Conservation (phyloP, 2,329 filamentous ascomycete species). For the Fusarium piperis region DNA sequence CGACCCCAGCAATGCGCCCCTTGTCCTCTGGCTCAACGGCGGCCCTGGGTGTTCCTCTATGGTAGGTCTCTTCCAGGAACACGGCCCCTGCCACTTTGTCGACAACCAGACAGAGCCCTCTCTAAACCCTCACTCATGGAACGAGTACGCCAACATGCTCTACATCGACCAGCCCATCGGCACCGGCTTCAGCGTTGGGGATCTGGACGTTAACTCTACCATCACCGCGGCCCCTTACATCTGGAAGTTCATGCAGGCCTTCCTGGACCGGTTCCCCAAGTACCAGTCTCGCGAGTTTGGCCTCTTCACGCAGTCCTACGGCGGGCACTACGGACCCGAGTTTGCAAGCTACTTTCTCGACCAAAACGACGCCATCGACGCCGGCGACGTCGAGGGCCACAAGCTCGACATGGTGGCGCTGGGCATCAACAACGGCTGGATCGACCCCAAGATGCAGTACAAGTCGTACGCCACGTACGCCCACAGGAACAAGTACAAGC, state of each 20-base stretch:
- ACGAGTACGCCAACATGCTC: constrained; percentile 71
- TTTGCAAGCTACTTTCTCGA: constrained; percentile 64
- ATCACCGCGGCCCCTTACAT: constrained; percentile 48
- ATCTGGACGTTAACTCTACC: constrained; percentile 42
- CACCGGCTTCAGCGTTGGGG: constrained; percentile 43
- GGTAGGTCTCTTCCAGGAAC: constrained; percentile 65
- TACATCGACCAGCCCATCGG: constrained; percentile 72
- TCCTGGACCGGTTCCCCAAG: constrained; percentile 70
- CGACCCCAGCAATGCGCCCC: constrained; percentile 48
- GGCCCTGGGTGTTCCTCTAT: constrained; percentile 48
- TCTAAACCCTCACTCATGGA: constrained; percentile 70
- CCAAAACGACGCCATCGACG: constrained; percentile 63
- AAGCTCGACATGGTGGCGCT: constrained; percentile 62
- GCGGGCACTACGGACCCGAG: constrained; percentile 67
- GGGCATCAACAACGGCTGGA: constrained; percentile 66
- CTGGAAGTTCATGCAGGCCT: constrained; percentile 69
- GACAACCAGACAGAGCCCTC: constrained; percentile 44
- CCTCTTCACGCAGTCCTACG: constrained; percentile 65
- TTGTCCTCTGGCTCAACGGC: constrained; percentile 66
- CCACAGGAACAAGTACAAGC: constrained; percentile 47
- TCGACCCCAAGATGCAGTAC: constrained; percentile 54
- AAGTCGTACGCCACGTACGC: constrained; percentile 47
- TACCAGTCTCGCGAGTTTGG: constrained; percentile 68
- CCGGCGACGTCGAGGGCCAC: constrained; percentile 52
- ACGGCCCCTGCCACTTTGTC: constrained; percentile 81